phyloP scores from a whole-genome alignment of 2,329 filamentous ascomycete genomes.

The Fusarium lyarnte region DNA sequence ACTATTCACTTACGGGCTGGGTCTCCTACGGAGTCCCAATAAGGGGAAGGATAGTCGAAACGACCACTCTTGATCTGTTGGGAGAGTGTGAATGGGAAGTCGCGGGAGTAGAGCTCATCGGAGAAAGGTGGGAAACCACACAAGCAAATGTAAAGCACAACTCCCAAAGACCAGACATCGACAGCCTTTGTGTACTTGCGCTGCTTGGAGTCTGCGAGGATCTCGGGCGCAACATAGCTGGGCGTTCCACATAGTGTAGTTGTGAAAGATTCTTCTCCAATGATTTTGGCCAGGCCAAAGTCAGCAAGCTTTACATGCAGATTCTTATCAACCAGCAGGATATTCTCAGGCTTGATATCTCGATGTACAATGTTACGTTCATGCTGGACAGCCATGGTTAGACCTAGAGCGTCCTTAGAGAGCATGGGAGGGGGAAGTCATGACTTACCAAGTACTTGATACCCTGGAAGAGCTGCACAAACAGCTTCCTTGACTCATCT shows the following conservation, averaged over 20 bases:
- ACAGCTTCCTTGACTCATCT: constrained; percentile 84
- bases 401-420: background rate
- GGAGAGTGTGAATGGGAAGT: constrained; percentile 90
- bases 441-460: constrained; percentile 88
- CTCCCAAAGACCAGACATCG: constrained; percentile 96
- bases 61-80: constrained; percentile 88
- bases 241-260: constrained; percentile 97
- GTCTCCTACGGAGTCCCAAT: constrained; percentile 75
- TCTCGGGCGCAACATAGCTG: constrained; percentile 95
- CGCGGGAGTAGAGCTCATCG: constrained; percentile 83
- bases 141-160: constrained; percentile 95
- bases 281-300: constrained; percentile 97
- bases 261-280: constrained; percentile 97
- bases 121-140: constrained; percentile 98
- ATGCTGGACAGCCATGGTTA: constrained; percentile 66
- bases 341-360: constrained; percentile 98
- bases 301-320: constrained; percentile 92
- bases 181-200: constrained; percentile 95
- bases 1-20: constrained; percentile 67
- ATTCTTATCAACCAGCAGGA: constrained; percentile 85
- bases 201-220: constrained; percentile 81
- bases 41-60: constrained; percentile 95
- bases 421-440: background rate
- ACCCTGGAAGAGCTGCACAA: constrained; percentile 90
- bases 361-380: constrained; percentile 97